Base-by-base conservation (phyloP, 176 grass and related monocot species). In the Stipa capillata region DNA sequence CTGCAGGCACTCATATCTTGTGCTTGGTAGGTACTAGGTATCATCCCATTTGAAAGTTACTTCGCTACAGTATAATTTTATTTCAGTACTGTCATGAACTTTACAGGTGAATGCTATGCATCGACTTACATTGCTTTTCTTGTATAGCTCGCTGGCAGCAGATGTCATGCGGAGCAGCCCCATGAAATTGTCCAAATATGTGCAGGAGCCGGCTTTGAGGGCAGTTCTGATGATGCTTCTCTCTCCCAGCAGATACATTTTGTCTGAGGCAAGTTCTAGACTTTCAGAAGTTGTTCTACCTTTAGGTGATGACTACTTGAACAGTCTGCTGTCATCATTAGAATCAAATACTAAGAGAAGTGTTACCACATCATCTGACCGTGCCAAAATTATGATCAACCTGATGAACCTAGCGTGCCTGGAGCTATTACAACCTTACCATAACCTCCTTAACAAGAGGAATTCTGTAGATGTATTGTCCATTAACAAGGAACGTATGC, bases 141-240 rank as follows among this genome's bases (percentile, higher is more conserved):
- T 75, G 15, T 87, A 56, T 57, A 97, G 95, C 56, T 92, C 81
- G 7, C 25, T 79, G 27, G 85, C 87, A 44, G 13, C 74, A 51
- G 82, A 88, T 69, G 53, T 88, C 6, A 61, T 86, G 60, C 80
- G 39, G n/a, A 85, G 56, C 27, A 86, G 35, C 59, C 74, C 83
- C 48, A 47, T 81, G 4, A 86, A 84, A 79, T 89, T 79, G 0
- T 86, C 71, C 59, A 86, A 37, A 44, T 60, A 85, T 79, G 85
- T 90, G 36, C 77, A 86, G 40, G 87, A 92, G 69, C 89, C 95
- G 0, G 83, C 87, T 53, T 92, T 82, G 63, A 91, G 92, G 79
- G 87, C 89, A 48, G 91, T 97, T 90, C 72, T 94, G 28, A 87
- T 98, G 80, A 94, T 98, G 92, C 84, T 92, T 43, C 69, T 90